A percentile compares a stretch with the other conserved stretches of the same genome.
These are phyloP conservation scores for Boletus hoseneyae DNA, from an alignment of 1,284 basidiomycete species.

Conservation along the genomic window DNA sequence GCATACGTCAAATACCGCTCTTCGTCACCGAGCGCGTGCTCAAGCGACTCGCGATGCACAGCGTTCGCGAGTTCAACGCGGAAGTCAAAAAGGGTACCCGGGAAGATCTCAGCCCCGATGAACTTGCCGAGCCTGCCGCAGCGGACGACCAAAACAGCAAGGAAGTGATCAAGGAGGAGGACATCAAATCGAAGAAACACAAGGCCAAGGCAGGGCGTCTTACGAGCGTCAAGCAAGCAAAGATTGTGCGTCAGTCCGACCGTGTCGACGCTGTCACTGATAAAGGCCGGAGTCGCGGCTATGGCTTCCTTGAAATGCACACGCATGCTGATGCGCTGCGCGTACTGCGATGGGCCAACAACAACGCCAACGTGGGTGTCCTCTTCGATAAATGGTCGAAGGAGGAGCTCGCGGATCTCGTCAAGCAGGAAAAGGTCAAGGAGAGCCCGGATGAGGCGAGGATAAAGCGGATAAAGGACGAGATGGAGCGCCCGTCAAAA, in stretches of 20 bases:
- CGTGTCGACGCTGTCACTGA: constrained; percentile 86
- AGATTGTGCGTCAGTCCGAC: constrained; percentile 86
- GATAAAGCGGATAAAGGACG: constrained; percentile 57
- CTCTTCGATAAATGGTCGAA: constrained; percentile 83
- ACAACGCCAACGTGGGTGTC: constrained; percentile 63
- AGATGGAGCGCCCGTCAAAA: constrained; percentile 47
- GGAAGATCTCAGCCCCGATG: constrained; percentile 66
- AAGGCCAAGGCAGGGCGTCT: constrained; percentile 44
- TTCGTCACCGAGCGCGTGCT: constrained; percentile 89
- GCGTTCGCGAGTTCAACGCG: constrained; percentile 73
- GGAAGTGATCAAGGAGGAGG: constrained; percentile 31
- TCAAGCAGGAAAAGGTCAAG: constrained; percentile 57
- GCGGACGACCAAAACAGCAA: constrained; percentile 24
- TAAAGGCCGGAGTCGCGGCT: constrained; percentile 86
- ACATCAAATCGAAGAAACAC: constrained; percentile 30
- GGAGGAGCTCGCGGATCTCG: constrained; percentile 70
- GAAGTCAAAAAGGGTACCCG: constrained; percentile 73
- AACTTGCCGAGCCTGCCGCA: constrained; percentile 48
- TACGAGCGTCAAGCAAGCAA: constrained; percentile 79
- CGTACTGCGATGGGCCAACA: constrained; percentile 93
- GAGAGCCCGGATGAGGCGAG: constrained; percentile 43
- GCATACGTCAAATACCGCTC: constrained; percentile 88
- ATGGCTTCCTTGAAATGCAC: constrained; percentile 93
- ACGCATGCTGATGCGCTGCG: constrained; percentile 87
- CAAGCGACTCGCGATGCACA: constrained; percentile 84